Base-by-base conservation (phyloP, 768 basidiomycete genomes). In the Lactifluus subvellereus region DNA sequence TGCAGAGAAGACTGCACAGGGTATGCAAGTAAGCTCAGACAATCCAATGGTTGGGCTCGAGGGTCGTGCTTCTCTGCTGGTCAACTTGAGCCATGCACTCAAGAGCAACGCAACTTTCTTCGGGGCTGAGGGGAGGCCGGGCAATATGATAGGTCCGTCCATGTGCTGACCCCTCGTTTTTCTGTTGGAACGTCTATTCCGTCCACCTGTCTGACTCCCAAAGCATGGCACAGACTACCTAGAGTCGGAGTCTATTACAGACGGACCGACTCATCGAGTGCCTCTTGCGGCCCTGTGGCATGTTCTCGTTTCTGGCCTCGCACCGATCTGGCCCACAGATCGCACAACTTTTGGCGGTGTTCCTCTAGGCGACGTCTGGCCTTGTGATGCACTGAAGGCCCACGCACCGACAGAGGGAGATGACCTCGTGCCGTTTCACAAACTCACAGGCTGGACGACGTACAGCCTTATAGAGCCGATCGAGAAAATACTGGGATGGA, bases 1-100 rank as follows among this genome's bases (percentile, higher is more conserved):
- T 0, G 71, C 79, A 2, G 80, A 84, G 52, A 78, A 77, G 50
- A 79, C 88, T 30, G 81, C 85, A 6, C 67, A 76, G 42, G 88
- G 84, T 2, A 86, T 98, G 81, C 96, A 98, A 74, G 94, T 94
- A 32, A 79, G 74, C 54, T 76, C 81, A 1, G 65, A 78, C 0
- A 98, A 98, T 71, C 88, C 91, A 0, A 90, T 98, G 85, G 85
- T 91, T 18, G 96, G 94, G 6, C 80, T 98, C 20, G 87, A 93
- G 64, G 96, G 96, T 2, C 86, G 96, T 38, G 79, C 93, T 0
- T 79, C 83, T 0, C 81, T 98, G 4, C 81, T 98, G 18, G 77
- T 80, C 67, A 86, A 84, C 64, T 84, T 98, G 48, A 82, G 83
- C 50, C 76, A 77, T 38, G 94, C 94, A 0, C 82, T 98, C 61